phyloP scores from a whole-genome alignment of 495 filamentous ascomycete species.

The Xylaria scruposa region DNA sequence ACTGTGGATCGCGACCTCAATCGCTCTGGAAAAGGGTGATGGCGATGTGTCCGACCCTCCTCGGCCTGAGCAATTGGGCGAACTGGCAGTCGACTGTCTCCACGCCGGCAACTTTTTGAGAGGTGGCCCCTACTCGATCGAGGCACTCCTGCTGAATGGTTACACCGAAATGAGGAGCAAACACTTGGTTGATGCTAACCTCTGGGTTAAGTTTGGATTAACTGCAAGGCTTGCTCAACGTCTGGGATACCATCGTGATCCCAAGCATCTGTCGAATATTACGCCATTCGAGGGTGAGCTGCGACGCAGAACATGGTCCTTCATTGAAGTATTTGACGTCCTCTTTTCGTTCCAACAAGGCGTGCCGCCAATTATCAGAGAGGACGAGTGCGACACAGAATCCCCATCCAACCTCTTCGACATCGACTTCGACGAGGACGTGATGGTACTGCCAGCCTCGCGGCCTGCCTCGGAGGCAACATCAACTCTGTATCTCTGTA shows the following conservation, averaged over 20 bases:
- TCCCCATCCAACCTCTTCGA: constrained; percentile 54
- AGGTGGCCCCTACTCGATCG: constrained; percentile 51
- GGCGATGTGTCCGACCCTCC: constrained; percentile 30
- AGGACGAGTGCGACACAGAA: constrained; percentile 54
- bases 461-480: constrained; percentile 53
- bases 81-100: constrained; percentile 47
- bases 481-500: constrained; percentile 48
- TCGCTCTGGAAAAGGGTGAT: constrained; percentile 39
- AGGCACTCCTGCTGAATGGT: constrained; percentile 54
- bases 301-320: constrained; percentile 57
- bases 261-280: constrained; percentile 48
- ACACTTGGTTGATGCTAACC: constrained; percentile 44
- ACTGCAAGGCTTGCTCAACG: constrained; percentile 54
- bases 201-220: constrained; percentile 54
- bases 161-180: constrained; percentile 46
- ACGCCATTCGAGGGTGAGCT: constrained; percentile 61
- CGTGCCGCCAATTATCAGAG: constrained; percentile 52
- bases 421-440: constrained; percentile 53
- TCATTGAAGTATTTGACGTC: constrained; percentile 57
- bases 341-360: constrained; percentile 57
- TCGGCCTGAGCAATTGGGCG: constrained; percentile 34
- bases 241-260: constrained; percentile 62
- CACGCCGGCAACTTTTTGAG: constrained; percentile 52
- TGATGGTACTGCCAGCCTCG: constrained; percentile 44
- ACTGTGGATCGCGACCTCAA: constrained; percentile 43